These are phyloP conservation scores for Hymenotorrendiella dingleyae DNA, from an alignment of 2,329 filamentous ascomycete genomes.

Conservation along the genomic window DNA sequence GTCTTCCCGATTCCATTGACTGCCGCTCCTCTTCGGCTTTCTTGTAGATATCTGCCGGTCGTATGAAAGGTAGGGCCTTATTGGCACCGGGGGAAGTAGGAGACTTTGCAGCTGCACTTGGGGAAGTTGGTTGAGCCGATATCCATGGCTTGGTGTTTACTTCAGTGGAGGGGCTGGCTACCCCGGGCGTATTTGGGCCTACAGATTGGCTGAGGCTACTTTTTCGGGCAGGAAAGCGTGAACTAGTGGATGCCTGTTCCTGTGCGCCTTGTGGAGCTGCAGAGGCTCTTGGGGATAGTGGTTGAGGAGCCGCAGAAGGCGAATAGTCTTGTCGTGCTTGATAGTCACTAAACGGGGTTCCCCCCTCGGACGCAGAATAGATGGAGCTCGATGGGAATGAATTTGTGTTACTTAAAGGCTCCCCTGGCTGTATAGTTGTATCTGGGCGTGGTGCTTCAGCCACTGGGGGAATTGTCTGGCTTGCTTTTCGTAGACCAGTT, in stretches of 20 bases:
- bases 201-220: conserved; percentile 51
- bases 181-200: conserved; percentile 24
- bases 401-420: background rate
- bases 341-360: conserved; percentile 27
- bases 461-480: conserved; percentile 12
- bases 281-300: conserved; percentile 39
- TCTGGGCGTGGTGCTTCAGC: conserved; percentile 17
- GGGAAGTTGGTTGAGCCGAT: conserved; percentile 32
- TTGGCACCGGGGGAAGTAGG: conserved; percentile 31
- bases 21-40: conserved; percentile 60
- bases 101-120: conserved; percentile 30
- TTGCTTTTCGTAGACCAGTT: conserved; percentile 19
- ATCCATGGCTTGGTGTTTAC: conserved; percentile 25
- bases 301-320: conserved; percentile 45
- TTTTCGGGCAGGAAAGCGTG: conserved; percentile 53
- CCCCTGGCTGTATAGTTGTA: background rate
- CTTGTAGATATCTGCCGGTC: conserved; percentile 73
- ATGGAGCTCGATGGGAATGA: conserved; percentile 5
- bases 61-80: conserved; percentile 58
- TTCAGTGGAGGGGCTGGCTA: too few species aligned
- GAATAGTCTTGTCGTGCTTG: conserved; percentile 43
- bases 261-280: conserved; percentile 30
- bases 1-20: conserved; percentile 51
- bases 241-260: conserved; percentile 27
- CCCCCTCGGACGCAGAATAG: conserved; percentile 20